phyloP scores from a whole-genome alignment of 805 yeast species.

The Hyphopichia homilentoma region DNA sequence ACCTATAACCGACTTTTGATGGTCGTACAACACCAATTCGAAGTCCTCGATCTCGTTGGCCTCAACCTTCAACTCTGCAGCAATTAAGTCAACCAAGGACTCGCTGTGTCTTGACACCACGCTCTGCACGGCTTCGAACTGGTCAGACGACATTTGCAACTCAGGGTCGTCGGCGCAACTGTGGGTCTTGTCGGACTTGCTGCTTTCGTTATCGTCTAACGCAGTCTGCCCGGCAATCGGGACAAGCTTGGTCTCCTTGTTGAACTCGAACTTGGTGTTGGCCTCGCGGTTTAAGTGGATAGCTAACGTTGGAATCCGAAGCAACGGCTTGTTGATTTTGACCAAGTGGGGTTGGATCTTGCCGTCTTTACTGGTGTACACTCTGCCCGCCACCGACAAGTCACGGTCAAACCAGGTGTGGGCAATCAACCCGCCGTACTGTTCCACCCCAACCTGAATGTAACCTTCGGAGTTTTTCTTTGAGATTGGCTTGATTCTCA shows the following conservation, averaged over 20 bases:
- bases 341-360: slow-evolving; percentile 62
- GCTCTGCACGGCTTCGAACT: slow-evolving; percentile 61
- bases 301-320: slow-evolving; percentile 92
- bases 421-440: slow-evolving; percentile 95
- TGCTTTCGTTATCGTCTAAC: slow-evolving; percentile 17
- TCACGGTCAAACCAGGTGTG: slow-evolving; percentile 98
- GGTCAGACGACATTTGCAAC: slow-evolving; percentile 43
- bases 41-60: slow-evolving; percentile 76
- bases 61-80: slow-evolving; percentile 54
- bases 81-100: slow-evolving; percentile 65
- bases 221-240: slow-evolving; percentile 73
- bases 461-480: slow-evolving; percentile 69
- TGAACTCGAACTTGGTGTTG: slow-evolving; percentile 77
- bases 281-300: slow-evolving; percentile 83
- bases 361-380: slow-evolving; percentile 55
- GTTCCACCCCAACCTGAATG: slow-evolving; percentile 87
- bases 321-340: slow-evolving; percentile 75
- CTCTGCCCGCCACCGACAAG: slow-evolving; percentile 87
- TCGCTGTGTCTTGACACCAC: slow-evolving; percentile 74
- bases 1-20: slow-evolving; percentile 79
- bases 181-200: slow-evolving; percentile 8
- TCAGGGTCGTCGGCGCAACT: slow-evolving; percentile 52
- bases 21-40: slow-evolving; percentile 81
- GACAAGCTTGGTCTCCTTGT: slow-evolving; percentile 78
- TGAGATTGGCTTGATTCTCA: slow-evolving; percentile 85